These are phyloP conservation scores for Arthrobotrys musiformis DNA, from an alignment of 2,329 filamentous ascomycete species.

Conservation along the genomic window DNA sequence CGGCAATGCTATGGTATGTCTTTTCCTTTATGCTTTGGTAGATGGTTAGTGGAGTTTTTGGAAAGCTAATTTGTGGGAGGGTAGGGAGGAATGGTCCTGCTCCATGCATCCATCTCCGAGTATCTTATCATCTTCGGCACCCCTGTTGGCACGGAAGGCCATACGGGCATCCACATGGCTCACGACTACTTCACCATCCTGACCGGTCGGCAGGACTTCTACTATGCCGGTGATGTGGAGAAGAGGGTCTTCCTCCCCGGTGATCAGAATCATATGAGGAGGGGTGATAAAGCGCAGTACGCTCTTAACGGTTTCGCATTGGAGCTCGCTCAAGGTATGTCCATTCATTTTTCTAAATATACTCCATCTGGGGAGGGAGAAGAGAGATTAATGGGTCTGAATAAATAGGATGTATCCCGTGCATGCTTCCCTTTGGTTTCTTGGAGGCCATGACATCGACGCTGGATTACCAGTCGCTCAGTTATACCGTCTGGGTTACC, in stretches of 20 bases:
- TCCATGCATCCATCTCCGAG: conserved; percentile 87
- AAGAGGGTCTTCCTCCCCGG: conserved; percentile 77
- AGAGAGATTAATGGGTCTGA: conserved; percentile 1
- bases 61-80: not conserved
- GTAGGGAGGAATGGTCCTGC: conserved; percentile 82
- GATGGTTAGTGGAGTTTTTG: not conserved
- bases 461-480: conserved; percentile 84
- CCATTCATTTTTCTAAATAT: conserved; percentile 38
- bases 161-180: conserved; percentile 86
- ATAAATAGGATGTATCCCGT: conserved; percentile 81
- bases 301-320: conserved; percentile 79
- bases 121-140: conserved; percentile 91
- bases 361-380: not conserved
- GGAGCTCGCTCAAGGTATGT: conserved; percentile 73
- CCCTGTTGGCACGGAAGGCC: conserved; percentile 84
- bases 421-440: conserved; percentile 90
- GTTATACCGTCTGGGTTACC: conserved; percentile 79
- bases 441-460: conserved; percentile 83
- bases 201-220: conserved; percentile 78
- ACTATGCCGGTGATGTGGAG: conserved; percentile 74
- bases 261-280: conserved; percentile 75
- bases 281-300: conserved; percentile 83
- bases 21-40: not conserved
- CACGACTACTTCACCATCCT: conserved; percentile 97
- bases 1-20: conserved; percentile 77